These are phyloP conservation scores for Lotmaria passim DNA, from an alignment of 208 protist genomes.

Conservation along the genomic window DNA sequence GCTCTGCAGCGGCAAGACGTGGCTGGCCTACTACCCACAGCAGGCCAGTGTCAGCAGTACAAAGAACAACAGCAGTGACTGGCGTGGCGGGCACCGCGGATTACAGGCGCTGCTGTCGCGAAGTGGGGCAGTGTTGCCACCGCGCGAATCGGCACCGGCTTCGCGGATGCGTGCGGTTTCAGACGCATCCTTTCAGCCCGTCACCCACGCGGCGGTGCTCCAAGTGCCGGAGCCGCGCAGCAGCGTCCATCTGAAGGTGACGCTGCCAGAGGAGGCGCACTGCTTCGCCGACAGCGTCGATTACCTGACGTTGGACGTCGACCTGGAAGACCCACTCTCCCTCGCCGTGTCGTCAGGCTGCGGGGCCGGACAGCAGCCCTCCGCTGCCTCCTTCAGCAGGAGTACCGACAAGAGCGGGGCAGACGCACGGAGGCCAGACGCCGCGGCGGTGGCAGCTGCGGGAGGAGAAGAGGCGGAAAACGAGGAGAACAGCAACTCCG, in stretches of 20 bases:
- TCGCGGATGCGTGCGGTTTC: background rate
- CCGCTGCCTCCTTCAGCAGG: background rate
- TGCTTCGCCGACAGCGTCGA: slow-evolving; percentile 70
- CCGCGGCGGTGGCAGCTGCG: background rate
- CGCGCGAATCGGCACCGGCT: slow-evolving; percentile 1
- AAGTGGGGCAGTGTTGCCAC: background rate
- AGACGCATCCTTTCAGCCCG: slow-evolving; percentile 19
- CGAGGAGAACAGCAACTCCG: background rate
- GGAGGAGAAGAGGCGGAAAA: background rate
- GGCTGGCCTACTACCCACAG: slow-evolving; percentile 42
- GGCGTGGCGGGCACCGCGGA: too few relatives aligned
- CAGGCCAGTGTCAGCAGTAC: slow-evolving; percentile 2
- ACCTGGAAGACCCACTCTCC: slow-evolving; percentile 43
- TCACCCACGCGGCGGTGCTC: slow-evolving; percentile 21
- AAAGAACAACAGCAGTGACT: background rate
- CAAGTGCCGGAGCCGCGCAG: slow-evolving; percentile 60
- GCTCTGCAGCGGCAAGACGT: slow-evolving; percentile 48
- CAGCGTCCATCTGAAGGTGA: slow-evolving; percentile 52
- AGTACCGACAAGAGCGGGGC: background rate
- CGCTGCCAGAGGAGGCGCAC: slow-evolving; percentile 50
- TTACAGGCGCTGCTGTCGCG: background rate
- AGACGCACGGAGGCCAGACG: too few relatives aligned
- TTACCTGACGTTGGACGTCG: slow-evolving; percentile 62
- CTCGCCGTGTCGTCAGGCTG: background rate
- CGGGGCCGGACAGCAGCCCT: background rate